Evolutionary conservation across 2,329 filamentous ascomycete genomes (phyloP).

Genomic region (Hypoxylon sp.): DNA sequence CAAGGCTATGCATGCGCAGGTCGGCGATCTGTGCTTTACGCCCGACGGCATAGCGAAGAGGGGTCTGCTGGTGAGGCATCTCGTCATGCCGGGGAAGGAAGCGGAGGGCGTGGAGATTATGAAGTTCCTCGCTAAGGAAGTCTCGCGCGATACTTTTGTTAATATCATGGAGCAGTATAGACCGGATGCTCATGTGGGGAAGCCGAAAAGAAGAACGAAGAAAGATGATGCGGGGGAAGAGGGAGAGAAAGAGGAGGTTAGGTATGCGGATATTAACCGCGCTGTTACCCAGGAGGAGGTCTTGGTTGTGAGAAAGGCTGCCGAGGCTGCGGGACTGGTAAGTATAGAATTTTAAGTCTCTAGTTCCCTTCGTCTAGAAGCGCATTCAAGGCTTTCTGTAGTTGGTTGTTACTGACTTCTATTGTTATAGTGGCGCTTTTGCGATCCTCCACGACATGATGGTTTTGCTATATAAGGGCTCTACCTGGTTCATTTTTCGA

Average conservation of each 20-base stretch:
- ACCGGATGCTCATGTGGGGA: constrained; percentile 85
- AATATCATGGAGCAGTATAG: constrained; percentile 93
- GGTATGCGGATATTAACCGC: constrained; percentile 86
- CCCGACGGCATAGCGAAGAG: constrained; percentile 84
- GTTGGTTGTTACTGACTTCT: constrained; percentile 11
- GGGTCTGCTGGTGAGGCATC: constrained; percentile 81
- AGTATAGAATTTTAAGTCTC: neutral
- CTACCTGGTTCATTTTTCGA: neutral
- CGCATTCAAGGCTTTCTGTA: neutral
- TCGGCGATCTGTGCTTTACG: constrained; percentile 87
- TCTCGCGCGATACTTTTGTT: constrained; percentile 82
- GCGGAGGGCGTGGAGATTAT: constrained; percentile 82
- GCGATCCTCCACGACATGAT: constrained; percentile 42
- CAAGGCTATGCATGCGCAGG: constrained; percentile 83
- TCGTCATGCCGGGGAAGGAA: constrained; percentile 88
- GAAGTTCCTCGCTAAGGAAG: constrained; percentile 79
- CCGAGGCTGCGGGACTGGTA: constrained; percentile 76
- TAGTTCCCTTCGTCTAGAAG: neutral
- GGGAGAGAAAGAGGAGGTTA: constrained; percentile 62
- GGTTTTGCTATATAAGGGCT: constrained; percentile 40
- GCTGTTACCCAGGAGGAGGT: constrained; percentile 76
- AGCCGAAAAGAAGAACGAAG: constrained; percentile 64
- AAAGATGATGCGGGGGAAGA: constrained; percentile 47
- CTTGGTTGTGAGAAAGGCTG: constrained; percentile 75
- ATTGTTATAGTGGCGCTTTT: constrained; percentile 41